Conservation (phyloP, 2,329 filamentous ascomycete genomes). For the Aspergillus glaucus region DNA sequence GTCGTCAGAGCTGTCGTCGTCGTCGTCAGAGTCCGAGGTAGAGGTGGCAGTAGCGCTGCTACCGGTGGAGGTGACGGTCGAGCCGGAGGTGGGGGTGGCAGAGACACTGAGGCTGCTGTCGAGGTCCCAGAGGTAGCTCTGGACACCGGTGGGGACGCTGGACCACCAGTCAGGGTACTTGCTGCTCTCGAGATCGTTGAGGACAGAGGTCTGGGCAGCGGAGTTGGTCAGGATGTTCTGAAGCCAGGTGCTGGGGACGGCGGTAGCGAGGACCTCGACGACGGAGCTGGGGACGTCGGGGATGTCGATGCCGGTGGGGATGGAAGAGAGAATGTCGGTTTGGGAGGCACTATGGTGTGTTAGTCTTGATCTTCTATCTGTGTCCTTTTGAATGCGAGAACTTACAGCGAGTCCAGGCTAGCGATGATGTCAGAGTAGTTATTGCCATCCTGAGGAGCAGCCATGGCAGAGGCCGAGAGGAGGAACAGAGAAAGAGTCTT, state of each 20-base stretch:
- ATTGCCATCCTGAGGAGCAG: slow-evolving; percentile 5
- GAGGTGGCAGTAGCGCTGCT: slow-evolving; percentile 1
- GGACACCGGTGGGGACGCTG: slow-evolving; percentile 18
- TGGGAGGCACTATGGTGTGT: not conserved
- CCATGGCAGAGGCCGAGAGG: slow-evolving; percentile 16
- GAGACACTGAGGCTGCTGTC: not conserved
- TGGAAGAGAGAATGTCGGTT: not conserved
- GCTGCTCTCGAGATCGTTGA: slow-evolving; percentile 16
- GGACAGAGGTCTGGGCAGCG: slow-evolving; percentile 14
- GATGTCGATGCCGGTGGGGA: not conserved
- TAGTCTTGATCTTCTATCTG: not conserved
- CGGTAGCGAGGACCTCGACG: slow-evolving; percentile 18
- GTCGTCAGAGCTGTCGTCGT: no score
- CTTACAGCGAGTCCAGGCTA: not conserved
- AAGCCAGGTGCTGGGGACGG: slow-evolving; percentile 19
- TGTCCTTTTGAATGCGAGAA: not conserved
- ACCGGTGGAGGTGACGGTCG: not conserved
- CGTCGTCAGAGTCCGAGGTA: slow-evolving; percentile 2
- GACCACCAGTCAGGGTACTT: slow-evolving; percentile 22
- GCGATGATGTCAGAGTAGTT: slow-evolving; percentile 2
- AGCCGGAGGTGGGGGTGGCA: not conserved
- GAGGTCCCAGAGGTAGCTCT: slow-evolving; percentile 16
- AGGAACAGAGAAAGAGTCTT: slow-evolving; percentile 18
- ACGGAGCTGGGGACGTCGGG: slow-evolving; percentile 11
- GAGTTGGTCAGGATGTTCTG: slow-evolving; percentile 13